Evolutionary conservation across 2,329 filamentous ascomycete species (phyloP), one percentile per base, ranked within the genome.

Genomic region (Aspergillus nomiae): DNA sequence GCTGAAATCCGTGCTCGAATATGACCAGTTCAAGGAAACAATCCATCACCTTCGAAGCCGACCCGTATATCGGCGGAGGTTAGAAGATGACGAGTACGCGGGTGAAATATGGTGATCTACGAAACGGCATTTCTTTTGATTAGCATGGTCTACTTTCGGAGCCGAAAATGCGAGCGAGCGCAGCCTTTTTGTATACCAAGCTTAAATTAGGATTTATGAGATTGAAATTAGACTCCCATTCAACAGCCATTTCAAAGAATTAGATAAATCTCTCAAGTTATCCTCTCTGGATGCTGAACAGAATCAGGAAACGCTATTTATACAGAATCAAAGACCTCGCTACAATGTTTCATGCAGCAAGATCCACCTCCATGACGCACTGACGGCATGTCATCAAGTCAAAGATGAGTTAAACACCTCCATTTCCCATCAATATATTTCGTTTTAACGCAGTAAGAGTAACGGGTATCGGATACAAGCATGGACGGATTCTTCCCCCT

Each of bases 1-100:
- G 69, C 75, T 93, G 62, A 79, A 80, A 48, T 76, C 81, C 32
- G 78, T 80, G 65, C 77, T 74, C 60, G 79, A 78, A 61, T 85
- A 78, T 61, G 83, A 82, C 67, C 71, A 73, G 5, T 70, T 65
- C 61, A 70, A 65, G 12, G 68, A 74, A 5, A 65, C 53, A 41
- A 62, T 65, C 48, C 46, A 51, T 26, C 55, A n/a, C 43, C 19
- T 51, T 19, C 28, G 57, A 34, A 66, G 61, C 41, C 63, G 60
- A 36, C 65, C 48, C 69, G 60, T 72, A 65, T 45, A 70, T 24
- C 57, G 59, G 38, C 54, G 59, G 43, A 58, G 36, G 10, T 16
- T 45, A 19, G 16, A 46, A 51, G 55, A 58, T 36, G 62, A 64
- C 19, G 57, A 62, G 16, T 30, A 53, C 34, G 57, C 41, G 7